Evolutionary conservation across 179 eudicot genomes (phyloP).

Genomic region (Beta macrorhiza): DNA sequence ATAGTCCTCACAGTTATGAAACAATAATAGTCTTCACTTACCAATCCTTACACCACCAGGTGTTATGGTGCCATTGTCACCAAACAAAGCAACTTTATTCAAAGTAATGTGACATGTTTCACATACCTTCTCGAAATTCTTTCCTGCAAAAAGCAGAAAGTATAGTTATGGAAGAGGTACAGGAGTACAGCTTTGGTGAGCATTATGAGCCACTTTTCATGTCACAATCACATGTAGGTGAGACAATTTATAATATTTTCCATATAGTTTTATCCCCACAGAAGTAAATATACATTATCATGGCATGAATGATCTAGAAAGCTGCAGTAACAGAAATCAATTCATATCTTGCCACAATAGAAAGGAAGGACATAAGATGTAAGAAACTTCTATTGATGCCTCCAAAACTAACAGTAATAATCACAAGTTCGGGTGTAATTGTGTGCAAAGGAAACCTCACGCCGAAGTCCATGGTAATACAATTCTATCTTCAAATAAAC

Average conservation of each 20-base stretch:
- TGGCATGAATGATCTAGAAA: not conserved
- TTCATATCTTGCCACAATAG: not conserved
- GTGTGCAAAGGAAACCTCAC: too few relatives aligned
- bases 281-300: not conserved
- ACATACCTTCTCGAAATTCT: slow-evolving; percentile 75
- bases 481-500: too few relatives aligned
- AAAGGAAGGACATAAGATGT: too few relatives aligned
- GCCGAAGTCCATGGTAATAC: too few relatives aligned
- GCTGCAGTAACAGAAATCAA: not conserved
- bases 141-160: slow-evolving; percentile 44
- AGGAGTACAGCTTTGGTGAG: not conserved
- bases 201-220: not conserved
- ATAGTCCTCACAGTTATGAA: too few relatives aligned
- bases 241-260: not conserved
- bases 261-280: not conserved
- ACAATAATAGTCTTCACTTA: slow-evolving; percentile 28
- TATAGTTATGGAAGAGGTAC: slow-evolving; percentile 14
- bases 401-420: too few relatives aligned
- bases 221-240: not conserved
- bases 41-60: slow-evolving; percentile 91
- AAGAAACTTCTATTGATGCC: too few relatives aligned
- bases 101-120: slow-evolving; percentile 82
- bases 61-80: slow-evolving; percentile 72
- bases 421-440: too few relatives aligned
- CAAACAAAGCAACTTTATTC: slow-evolving; percentile 68